Evolutionary conservation across 192 early-diverging fungal genomes (phyloP).

Genomic region (Phlyctochytrium arcticum): DNA sequence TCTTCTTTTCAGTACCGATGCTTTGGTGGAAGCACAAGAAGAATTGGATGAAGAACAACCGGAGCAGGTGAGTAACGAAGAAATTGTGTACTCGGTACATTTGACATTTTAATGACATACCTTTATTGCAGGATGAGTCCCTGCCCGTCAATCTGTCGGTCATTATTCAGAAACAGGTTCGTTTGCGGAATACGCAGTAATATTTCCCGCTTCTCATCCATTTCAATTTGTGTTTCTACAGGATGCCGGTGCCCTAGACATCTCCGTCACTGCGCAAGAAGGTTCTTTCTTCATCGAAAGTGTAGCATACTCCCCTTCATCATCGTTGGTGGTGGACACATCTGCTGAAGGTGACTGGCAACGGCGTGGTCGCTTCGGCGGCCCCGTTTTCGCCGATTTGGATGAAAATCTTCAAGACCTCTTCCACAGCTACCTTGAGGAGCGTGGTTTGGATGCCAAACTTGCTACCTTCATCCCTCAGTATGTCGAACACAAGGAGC

Average conservation of each 20-base stretch:
- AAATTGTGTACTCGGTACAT: neutral
- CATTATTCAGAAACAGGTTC: slow-evolving; percentile 70
- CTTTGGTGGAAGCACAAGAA: slow-evolving; percentile 72
- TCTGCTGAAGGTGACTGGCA: slow-evolving; percentile 85
- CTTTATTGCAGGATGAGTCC: slow-evolving; percentile 24
- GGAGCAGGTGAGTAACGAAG: no score
- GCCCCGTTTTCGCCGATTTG: slow-evolving; percentile 87
- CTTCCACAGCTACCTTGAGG: slow-evolving; percentile 65
- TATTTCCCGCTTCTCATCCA: neutral
- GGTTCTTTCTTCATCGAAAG: slow-evolving; percentile 81
- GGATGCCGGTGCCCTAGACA: slow-evolving; percentile 69
- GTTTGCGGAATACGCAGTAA: slow-evolving; percentile 49
- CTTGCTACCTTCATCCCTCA: slow-evolving; percentile 81
- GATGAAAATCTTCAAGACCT: slow-evolving; percentile 66
- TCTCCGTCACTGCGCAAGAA: slow-evolving; percentile 79
- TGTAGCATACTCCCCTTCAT: slow-evolving; percentile 66
- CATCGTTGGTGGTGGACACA: slow-evolving; percentile 55
- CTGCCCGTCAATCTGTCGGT: slow-evolving; percentile 78
- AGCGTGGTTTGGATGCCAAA: slow-evolving; percentile 81
- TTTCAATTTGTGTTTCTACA: no score
- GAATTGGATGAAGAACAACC: slow-evolving; percentile 48
- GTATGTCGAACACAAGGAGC: slow-evolving; percentile 94
- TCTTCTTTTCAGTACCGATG: slow-evolving; percentile 81
- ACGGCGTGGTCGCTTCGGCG: slow-evolving; percentile 79
- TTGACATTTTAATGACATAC: no score